Conservation (phyloP, 192 early-diverging fungal genomes). For the Pilobolus umbonatus region DNA sequence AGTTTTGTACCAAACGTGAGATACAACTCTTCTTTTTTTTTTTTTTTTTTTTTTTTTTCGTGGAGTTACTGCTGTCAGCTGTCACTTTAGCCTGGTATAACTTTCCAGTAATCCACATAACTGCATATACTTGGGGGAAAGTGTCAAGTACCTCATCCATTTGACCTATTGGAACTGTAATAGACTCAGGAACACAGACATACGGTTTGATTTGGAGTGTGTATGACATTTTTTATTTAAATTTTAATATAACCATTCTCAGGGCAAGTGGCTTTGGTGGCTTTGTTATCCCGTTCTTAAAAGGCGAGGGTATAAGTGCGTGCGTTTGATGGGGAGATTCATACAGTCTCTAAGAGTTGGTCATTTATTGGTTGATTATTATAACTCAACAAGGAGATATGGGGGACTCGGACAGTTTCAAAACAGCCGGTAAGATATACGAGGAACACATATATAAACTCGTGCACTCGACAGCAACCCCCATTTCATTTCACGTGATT, state of each 20-base stretch:
- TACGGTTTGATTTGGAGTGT: background rate
- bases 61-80: no score
- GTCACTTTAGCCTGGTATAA: background rate
- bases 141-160: constrained; percentile 1
- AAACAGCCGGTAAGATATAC: no score
- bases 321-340: no score
- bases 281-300: constrained; percentile 7
- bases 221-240: background rate
- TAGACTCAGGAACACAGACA: background rate
- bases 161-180: background rate
- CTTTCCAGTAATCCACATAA: constrained; percentile 1
- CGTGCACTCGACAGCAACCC: no score
- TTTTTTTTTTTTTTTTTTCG: constrained; percentile 1
- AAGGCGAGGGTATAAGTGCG: constrained; percentile 4
- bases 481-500: no score
- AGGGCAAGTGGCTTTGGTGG: background rate
- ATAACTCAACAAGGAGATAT: background rate
- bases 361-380: no score
- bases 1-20: background rate
- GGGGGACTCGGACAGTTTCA: no score
- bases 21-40: background rate
- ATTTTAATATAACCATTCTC: background rate
- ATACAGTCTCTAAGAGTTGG: no score
- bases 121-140: background rate
- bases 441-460: no score